A percentile compares a stretch with the other conserved stretches of the same genome.
Evolutionary conservation across 2,329 filamentous ascomycete genomes (phyloP).

Genomic region (Zymoseptoria pseudotritici): DNA sequence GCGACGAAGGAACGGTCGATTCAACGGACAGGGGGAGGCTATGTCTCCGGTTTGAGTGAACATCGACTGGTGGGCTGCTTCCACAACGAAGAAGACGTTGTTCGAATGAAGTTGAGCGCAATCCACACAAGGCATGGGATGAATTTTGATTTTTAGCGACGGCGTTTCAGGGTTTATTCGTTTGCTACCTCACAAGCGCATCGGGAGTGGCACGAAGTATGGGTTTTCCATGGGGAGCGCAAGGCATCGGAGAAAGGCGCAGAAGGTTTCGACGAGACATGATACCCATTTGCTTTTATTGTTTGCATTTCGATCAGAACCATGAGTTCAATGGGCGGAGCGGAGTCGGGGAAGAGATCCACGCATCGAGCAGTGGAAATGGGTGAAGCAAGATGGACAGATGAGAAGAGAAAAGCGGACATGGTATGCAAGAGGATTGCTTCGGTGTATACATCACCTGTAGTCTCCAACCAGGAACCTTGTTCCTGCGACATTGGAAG

Average conservation of each 20-base stretch:
- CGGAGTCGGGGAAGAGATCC: neutral
- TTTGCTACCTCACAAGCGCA: neutral
- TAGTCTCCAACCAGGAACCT: no score
- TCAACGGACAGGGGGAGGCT: neutral
- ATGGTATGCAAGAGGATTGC: no score
- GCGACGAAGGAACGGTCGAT: neutral
- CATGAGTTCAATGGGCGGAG: neutral
- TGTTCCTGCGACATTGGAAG: no score
- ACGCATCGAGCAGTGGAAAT: neutral
- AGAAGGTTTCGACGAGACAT: neutral
- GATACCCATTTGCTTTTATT: conserved; percentile 10
- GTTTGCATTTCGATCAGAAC: neutral
- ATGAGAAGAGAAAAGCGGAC: neutral
- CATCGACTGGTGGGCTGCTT: no score
- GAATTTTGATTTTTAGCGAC: conserved; percentile 3
- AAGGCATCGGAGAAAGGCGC: neutral
- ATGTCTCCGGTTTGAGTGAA: neutral
- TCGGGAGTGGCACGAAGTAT: neutral
- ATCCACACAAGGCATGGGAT: neutral
- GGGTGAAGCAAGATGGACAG: neutral
- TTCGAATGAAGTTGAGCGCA: no score
- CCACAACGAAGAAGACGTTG: no score
- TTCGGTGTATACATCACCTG: no score
- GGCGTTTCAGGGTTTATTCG: conserved; percentile 2
- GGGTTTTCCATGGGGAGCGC: neutral